Conservation (phyloP, 2,329 filamentous ascomycete species). For the Trichophyton schoenleinii region DNA sequence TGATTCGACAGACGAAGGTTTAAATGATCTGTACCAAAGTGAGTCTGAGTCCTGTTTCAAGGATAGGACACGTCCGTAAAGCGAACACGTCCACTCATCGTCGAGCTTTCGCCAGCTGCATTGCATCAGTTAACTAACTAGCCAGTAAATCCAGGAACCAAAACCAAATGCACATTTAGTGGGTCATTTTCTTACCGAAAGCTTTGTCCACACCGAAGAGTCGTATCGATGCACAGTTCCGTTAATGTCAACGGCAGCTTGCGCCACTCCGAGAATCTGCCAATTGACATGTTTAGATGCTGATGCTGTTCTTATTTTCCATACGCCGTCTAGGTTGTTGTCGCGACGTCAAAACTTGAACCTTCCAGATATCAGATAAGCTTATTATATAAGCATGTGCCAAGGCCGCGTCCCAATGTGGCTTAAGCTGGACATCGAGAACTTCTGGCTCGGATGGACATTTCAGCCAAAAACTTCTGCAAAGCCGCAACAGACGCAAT, state of each 20-base stretch:
- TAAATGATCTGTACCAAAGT: constrained; percentile 68
- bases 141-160: background rate
- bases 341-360: background rate
- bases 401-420: background rate
- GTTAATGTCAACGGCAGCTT: constrained; percentile 70
- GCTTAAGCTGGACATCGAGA: constrained; percentile 1
- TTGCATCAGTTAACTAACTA: background rate
- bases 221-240: constrained; percentile 90
- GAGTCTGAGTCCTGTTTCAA: constrained; percentile 67
- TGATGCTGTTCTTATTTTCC: background rate
- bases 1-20: constrained; percentile 23
- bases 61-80: constrained; percentile 73
- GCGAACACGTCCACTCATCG: constrained; percentile 80
- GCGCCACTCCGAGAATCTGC: constrained; percentile 62
- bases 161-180: too few species aligned
- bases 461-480: background rate
- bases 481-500: background rate
- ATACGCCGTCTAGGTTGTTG: background rate
- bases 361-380: background rate
- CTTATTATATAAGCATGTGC: background rate
- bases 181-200: constrained; percentile 45
- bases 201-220: constrained; percentile 85
- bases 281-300: constrained; percentile 25
- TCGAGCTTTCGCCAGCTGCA: constrained; percentile 70
- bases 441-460: background rate